These are phyloP conservation scores for Colletotrichum chlorophyti DNA, from an alignment of 2,329 filamentous ascomycete species.

Conservation along the genomic window DNA sequence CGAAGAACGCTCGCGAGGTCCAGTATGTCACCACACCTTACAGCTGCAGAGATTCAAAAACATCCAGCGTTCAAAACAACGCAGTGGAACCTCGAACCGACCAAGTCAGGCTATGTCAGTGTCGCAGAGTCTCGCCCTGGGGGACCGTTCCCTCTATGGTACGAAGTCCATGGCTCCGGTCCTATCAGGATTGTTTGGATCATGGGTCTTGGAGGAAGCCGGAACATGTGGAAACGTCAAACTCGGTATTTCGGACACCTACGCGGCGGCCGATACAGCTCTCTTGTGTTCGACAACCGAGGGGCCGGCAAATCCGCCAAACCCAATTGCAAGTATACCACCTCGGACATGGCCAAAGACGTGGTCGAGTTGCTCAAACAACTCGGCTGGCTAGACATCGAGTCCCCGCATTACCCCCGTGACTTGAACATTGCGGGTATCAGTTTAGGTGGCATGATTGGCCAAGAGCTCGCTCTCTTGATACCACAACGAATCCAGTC, in stretches of 20 bases:
- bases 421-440: constrained; percentile 68
- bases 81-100: constrained; percentile 1
- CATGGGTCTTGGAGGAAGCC: constrained; percentile 16
- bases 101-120: background rate
- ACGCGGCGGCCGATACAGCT: constrained; percentile 63
- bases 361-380: constrained; percentile 63
- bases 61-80: constrained; percentile 13
- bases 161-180: constrained; percentile 11
- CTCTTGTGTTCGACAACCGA: constrained; percentile 71
- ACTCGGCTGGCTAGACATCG: constrained; percentile 59
- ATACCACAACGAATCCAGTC: constrained; percentile 33
- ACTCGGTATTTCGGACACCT: constrained; percentile 71
- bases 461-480: constrained; percentile 65
- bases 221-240: constrained; percentile 55
- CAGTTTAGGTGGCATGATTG: constrained; percentile 78
- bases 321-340: constrained; percentile 69
- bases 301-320: constrained; percentile 73
- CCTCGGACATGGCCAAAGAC: constrained; percentile 75
- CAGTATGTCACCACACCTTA: background rate
- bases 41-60: background rate
- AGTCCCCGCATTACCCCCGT: constrained; percentile 33
- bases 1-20: too few species aligned
- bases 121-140: constrained; percentile 7
- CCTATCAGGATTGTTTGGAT: constrained; percentile 15
- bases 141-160: constrained; percentile 14